Base-by-base conservation (phyloP, 331 rosid genomes). In the Quercus tomentella region DNA sequence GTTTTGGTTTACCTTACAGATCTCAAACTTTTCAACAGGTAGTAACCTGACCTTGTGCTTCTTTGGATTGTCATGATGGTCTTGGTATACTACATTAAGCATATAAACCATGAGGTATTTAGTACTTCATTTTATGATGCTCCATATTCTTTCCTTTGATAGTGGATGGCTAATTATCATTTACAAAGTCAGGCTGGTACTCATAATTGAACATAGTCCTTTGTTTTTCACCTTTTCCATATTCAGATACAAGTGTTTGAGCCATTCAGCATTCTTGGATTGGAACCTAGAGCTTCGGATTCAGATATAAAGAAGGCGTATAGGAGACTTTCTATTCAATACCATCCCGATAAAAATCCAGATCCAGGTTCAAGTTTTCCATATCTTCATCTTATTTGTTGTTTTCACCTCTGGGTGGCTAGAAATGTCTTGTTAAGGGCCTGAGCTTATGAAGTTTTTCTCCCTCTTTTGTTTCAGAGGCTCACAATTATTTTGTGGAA, bases 301-400 rank as follows among this genome's bases (percentile, higher is more conserved):
- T 87, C 88, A 15, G 97, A 90, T 41, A 90, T 96, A 84, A 96
- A 90, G 92, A 96, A 93, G 93, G 92, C 91, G 5, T 93, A 93
- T 78, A 93, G 98, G 88, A 88, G 93, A 82, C 97, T 96, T 69
- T 96, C 99, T 75, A 66, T 96, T 78, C 89, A 86, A 30, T 96
- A 87, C 88, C 99, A 96, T 88, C 97, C 99, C 5, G 98, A 96
- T 90, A 93, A 96, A 96, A 96, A 96, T 85, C 99, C 98, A 69
- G 97, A 96, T 86, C 97, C 97, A 91, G 97, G 99, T 96, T 86
- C 84, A 80, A 43, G 81, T 80, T 77, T 73, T 84, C 83, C 84
- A 52, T 43, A 56, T 74, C 81, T 82, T 84, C 69, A 73, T 61
- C 81, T 5, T 69, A 66, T 76, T 56, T 58, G 65, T 22, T 82